Evolutionary conservation across 2,329 filamentous ascomycete species (phyloP).

Genomic region (Pseudocercospora macadamiae): DNA sequence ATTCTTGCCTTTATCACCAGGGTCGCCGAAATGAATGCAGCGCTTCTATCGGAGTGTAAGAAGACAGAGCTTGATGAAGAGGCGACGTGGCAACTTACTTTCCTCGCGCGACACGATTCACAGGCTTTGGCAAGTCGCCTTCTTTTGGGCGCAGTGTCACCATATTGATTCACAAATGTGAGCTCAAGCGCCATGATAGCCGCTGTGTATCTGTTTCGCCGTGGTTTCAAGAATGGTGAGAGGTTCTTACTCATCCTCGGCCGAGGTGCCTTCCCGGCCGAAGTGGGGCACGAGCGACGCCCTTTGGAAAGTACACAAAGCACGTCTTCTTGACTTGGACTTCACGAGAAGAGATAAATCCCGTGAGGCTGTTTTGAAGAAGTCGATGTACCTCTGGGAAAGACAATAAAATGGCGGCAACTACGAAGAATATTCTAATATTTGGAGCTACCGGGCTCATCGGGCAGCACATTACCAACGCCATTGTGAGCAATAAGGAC

Average conservation of each 20-base stretch:
- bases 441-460: conserved; percentile 59
- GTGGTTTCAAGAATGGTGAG: background rate
- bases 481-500: conserved; percentile 51
- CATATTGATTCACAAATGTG: conserved; percentile 40
- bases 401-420: conserved; percentile 18
- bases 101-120: conserved; percentile 36
- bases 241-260: too few relatives aligned
- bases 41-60: conserved; percentile 35
- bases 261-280: too few relatives aligned
- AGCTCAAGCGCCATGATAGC: conserved; percentile 32
- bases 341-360: background rate
- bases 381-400: background rate
- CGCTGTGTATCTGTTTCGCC: background rate
- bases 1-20: conserved; percentile 12
- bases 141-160: conserved; percentile 35
- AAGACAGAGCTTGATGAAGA: conserved; percentile 1
- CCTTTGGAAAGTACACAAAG: too few relatives aligned
- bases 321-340: too few relatives aligned
- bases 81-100: conserved; percentile 26
- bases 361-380: background rate
- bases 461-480: conserved; percentile 54
- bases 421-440: conserved; percentile 51
- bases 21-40: conserved; percentile 34
- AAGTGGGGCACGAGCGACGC: too few relatives aligned
- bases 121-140: conserved; percentile 39